Conservation (phyloP, 352 stramenopile genomes). For the Phytophthora tubulina region DNA sequence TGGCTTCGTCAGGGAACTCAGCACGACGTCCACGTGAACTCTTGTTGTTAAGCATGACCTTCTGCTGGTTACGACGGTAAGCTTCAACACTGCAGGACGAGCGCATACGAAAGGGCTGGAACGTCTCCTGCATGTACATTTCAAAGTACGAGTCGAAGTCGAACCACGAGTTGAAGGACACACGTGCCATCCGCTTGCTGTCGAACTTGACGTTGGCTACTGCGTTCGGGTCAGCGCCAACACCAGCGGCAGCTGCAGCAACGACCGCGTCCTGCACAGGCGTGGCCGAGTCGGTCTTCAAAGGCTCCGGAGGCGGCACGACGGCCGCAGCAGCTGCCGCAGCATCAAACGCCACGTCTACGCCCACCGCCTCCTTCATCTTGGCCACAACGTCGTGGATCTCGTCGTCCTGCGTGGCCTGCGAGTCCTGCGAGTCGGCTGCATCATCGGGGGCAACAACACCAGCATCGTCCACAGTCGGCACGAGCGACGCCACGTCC, state of each 20-base stretch:
- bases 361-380: conserved; percentile 60
- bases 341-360: conserved; percentile 50
- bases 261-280: conserved; percentile 40
- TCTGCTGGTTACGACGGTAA: conserved; percentile 87
- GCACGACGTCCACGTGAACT: conserved; percentile 81
- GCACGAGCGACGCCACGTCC: conserved; percentile 32
- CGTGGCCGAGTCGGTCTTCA: conserved; percentile 36
- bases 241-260: conserved; percentile 23
- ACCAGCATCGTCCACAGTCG: conserved; percentile 33
- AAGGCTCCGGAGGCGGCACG: conserved; percentile 27
- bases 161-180: conserved; percentile 90
- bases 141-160: conserved; percentile 91
- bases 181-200: conserved; percentile 85
- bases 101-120: conserved; percentile 88
- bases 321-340: conserved; percentile 31
- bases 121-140: conserved; percentile 90
- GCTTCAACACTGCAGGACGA: conserved; percentile 87
- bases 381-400: conserved; percentile 76
- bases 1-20: conserved; percentile 83
- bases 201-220: conserved; percentile 59
- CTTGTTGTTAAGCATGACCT: conserved; percentile 91
- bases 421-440: conserved; percentile 43
- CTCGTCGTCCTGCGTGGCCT: conserved; percentile 64
- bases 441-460: conserved; percentile 15
- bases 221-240: conserved; percentile 29